These are phyloP conservation scores for Lactarius sp. DNA, from an alignment of 768 basidiomycete species.

Conservation along the genomic window DNA sequence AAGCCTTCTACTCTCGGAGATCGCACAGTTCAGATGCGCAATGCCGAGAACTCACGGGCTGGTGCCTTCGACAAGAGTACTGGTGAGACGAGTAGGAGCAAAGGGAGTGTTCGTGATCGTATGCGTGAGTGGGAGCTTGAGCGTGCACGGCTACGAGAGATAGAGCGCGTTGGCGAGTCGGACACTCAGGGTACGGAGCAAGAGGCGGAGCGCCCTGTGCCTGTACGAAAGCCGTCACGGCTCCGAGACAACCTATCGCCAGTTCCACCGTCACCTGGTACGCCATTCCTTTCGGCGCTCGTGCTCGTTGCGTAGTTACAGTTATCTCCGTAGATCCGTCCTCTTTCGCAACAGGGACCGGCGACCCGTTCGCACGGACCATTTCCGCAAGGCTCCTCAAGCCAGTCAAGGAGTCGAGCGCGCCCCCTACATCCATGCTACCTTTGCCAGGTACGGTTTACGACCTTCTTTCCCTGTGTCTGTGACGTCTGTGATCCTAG, in stretches of 20 bases:
- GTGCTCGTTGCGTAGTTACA: neutral
- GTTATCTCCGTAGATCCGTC: neutral
- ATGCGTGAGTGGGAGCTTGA: slow-evolving; percentile 77
- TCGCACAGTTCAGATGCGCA: slow-evolving; percentile 18
- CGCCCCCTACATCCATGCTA: slow-evolving; percentile 1
- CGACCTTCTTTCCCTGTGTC: slow-evolving; percentile 30
- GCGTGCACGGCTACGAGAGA: slow-evolving; percentile 62
- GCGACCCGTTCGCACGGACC: slow-evolving; percentile 5
- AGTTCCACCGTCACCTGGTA: slow-evolving; percentile 30
- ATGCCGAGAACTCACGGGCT: slow-evolving; percentile 27
- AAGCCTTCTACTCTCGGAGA: slow-evolving; percentile 27
- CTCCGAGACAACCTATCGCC: slow-evolving; percentile 15
- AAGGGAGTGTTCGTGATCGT: slow-evolving; percentile 44
- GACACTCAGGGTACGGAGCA: slow-evolving; percentile 15
- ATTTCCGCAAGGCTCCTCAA: slow-evolving; percentile 17
- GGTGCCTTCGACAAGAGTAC: slow-evolving; percentile 28
- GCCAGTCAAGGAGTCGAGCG: slow-evolving; percentile 1
- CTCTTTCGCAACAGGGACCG: neutral
- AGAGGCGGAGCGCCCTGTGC: slow-evolving; percentile 9
- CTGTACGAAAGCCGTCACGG: slow-evolving; percentile 13
- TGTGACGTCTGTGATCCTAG: neutral
- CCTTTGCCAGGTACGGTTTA: slow-evolving; percentile 25
- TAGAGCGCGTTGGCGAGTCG: slow-evolving; percentile 45
- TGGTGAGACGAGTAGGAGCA: slow-evolving; percentile 23
- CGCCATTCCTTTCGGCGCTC: neutral